phyloP scores from a whole-genome alignment of 768 basidiomycete genomes.

The Pisolithus albus region DNA sequence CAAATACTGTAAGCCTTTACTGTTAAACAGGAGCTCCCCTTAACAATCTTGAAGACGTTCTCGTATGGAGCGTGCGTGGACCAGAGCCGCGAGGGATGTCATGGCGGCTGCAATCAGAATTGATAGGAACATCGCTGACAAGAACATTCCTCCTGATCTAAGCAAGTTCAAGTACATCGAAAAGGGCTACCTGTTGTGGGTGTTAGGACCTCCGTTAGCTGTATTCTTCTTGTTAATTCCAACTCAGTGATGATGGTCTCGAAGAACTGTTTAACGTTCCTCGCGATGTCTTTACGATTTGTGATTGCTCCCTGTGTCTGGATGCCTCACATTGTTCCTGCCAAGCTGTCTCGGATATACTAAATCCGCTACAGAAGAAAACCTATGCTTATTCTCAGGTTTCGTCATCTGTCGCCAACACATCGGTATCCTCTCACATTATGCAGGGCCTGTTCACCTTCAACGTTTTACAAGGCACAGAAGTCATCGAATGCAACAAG shows the following conservation, averaged over 20 bases:
- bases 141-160: slow-evolving; percentile 36
- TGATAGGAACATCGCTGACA: slow-evolving; percentile 28
- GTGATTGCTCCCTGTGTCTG: slow-evolving; percentile 37
- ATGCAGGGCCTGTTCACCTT: slow-evolving; percentile 47
- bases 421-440: neutral
- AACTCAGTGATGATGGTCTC: slow-evolving; percentile 13
- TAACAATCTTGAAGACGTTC: slow-evolving; percentile 16
- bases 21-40: neutral
- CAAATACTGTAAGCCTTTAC: slow-evolving; percentile 11
- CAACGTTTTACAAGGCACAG: slow-evolving; percentile 33
- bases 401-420: slow-evolving; percentile 13
- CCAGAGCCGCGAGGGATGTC: slow-evolving; percentile 15
- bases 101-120: slow-evolving; percentile 30
- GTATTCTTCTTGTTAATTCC: slow-evolving; percentile 3
- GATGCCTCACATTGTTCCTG: slow-evolving; percentile 38
- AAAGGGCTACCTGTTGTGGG: slow-evolving; percentile 43
- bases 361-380: slow-evolving; percentile 21
- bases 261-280: slow-evolving; percentile 18
- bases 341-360: slow-evolving; percentile 38
- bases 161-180: slow-evolving; percentile 48
- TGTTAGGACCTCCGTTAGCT: slow-evolving; percentile 5
- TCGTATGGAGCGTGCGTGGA: slow-evolving; percentile 27
- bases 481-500: slow-evolving; percentile 63
- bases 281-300: slow-evolving; percentile 34
- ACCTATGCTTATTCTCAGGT: slow-evolving; percentile 40